Percentiles rank a stretch among this genome's conserved stretches.
Conservation (phyloP, 2,329 filamentous ascomycete species). For the Cryphonectria naterciae region DNA sequence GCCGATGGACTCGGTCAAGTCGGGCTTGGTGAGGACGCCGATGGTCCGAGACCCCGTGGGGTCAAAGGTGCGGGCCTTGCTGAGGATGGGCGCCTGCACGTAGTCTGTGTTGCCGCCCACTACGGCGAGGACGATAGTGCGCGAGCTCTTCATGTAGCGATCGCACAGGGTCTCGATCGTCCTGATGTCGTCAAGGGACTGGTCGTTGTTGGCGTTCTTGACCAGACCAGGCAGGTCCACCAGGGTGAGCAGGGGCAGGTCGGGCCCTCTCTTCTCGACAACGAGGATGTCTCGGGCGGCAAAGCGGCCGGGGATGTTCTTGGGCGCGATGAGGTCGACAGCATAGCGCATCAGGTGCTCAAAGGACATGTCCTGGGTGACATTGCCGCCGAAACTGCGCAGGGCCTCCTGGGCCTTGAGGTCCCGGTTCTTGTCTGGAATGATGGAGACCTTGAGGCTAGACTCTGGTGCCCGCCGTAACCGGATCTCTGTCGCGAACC, state of each 20-base stretch:
- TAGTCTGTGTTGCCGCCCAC: conserved; percentile 60
- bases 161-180: conserved; percentile 57
- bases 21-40: conserved; percentile 57
- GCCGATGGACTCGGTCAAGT: conserved; percentile 56
- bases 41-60: conserved; percentile 54
- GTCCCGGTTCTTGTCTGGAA: conserved; percentile 54
- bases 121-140: conserved; percentile 60
- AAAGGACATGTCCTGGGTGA: conserved; percentile 50
- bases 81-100: conserved; percentile 55
- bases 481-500: conserved; percentile 64
- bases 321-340: conserved; percentile 55
- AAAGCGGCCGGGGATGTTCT: conserved; percentile 54
- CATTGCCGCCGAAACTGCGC: conserved; percentile 52
- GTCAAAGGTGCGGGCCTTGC: conserved; percentile 55
- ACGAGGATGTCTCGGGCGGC: conserved; percentile 59
- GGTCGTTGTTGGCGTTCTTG: conserved; percentile 55
- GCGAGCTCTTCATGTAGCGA: conserved; percentile 58
- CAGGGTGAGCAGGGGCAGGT: conserved; percentile 62
- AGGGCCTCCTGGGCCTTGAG: conserved; percentile 52
- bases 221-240: conserved; percentile 66
- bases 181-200: conserved; percentile 56
- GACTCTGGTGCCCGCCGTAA: conserved; percentile 53
- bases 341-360: conserved; percentile 56
- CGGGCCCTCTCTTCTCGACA: conserved; percentile 62
- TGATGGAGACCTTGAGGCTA: conserved; percentile 56